Conservation (phyloP, 2,329 filamentous ascomycete species). For the Scedosporium dehoogii region DNA sequence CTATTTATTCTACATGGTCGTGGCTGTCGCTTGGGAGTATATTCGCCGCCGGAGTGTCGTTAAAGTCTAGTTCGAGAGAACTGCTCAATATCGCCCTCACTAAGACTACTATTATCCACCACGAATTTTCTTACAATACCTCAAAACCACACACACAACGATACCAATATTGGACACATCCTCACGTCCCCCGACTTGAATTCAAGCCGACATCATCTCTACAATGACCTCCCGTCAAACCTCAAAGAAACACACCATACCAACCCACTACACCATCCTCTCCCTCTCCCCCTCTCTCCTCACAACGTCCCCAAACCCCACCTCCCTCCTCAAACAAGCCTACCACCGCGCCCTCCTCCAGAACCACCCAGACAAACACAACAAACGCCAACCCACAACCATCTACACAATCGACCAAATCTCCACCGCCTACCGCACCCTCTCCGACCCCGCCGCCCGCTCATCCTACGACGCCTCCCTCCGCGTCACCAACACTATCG, state of each 20-base stretch:
- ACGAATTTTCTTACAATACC: too few species aligned
- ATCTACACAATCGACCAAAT: slow-evolving; percentile 54
- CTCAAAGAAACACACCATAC: slow-evolving; percentile 13
- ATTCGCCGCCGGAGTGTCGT: too few species aligned
- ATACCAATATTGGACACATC: neutral
- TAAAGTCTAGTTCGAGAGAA: too few species aligned
- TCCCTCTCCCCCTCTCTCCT: slow-evolving; percentile 38
- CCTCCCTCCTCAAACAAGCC: slow-evolving; percentile 46
- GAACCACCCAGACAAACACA: slow-evolving; percentile 55
- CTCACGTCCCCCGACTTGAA: too few species aligned
- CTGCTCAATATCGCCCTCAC: too few species aligned
- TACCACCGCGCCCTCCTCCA: slow-evolving; percentile 55
- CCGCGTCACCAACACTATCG: slow-evolving; percentile 17
- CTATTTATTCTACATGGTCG: too few species aligned
- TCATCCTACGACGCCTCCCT: slow-evolving; percentile 44
- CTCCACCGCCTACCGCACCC: slow-evolving; percentile 44
- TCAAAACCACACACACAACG: neutral
- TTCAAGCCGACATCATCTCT: neutral
- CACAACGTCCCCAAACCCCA: slow-evolving; percentile 29
- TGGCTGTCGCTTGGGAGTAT: too few species aligned
- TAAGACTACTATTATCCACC: too few species aligned
- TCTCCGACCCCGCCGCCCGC: slow-evolving; percentile 40
- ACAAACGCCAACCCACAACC: neutral
- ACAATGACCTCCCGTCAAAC: neutral
- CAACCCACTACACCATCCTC: slow-evolving; percentile 53